phyloP scores from a whole-genome alignment of 2,329 filamentous ascomycete genomes.

The Pleurostoma richardsiae region DNA sequence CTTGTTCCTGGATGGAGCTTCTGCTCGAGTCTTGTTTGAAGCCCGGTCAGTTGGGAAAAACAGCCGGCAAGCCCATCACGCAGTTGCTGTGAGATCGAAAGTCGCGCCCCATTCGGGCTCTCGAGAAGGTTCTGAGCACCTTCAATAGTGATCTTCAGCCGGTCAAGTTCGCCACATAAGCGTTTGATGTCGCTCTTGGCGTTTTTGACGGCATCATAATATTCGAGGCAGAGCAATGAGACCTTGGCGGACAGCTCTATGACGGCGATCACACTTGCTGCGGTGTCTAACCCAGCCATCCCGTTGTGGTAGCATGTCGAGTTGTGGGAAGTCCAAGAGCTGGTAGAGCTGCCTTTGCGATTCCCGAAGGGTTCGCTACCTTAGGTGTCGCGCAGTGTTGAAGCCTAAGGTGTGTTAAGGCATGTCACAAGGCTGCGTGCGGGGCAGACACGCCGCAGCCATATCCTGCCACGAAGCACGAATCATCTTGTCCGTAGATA shows the following conservation, averaged over 20 bases:
- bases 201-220: slow-evolving; percentile 6
- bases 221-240: slow-evolving; percentile 6
- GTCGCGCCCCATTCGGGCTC: slow-evolving; percentile 5
- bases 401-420: neutral
- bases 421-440: neutral
- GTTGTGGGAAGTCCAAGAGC: neutral
- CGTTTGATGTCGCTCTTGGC: slow-evolving; percentile 8
- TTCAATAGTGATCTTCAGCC: slow-evolving; percentile 4
- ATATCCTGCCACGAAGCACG: neutral
- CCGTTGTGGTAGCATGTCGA: neutral
- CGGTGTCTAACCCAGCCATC: neutral
- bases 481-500: neutral
- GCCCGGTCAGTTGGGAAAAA: neutral
- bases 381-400: neutral
- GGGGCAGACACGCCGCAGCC: neutral
- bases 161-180: slow-evolving; percentile 1
- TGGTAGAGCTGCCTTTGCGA: neutral
- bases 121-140: slow-evolving; percentile 6
- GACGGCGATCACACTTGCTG: slow-evolving; percentile 7
- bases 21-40: neutral
- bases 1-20: neutral
- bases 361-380: neutral
- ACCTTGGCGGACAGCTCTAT: slow-evolving; percentile 8
- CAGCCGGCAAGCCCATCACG: slow-evolving; percentile 4
- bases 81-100: slow-evolving; percentile 7